Percentiles rank a stretch among this genome's conserved stretches.
Conservation (phyloP, 192 early-diverging fungal genomes). For the Hyaloraphidium curvatum region DNA sequence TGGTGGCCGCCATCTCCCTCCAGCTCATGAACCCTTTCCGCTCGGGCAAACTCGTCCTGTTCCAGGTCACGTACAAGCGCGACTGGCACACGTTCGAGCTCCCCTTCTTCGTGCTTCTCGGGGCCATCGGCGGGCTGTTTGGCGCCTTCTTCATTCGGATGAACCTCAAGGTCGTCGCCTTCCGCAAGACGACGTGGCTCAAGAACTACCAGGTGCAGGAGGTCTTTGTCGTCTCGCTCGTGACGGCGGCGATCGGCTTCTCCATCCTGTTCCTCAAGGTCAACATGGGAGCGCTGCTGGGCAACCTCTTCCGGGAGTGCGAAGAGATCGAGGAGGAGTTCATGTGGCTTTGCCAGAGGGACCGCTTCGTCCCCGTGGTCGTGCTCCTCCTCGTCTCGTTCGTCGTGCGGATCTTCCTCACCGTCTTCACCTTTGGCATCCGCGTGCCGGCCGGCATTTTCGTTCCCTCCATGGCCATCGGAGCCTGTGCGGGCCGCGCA, state of each 20-base stretch:
- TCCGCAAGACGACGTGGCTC: conserved; percentile 55
- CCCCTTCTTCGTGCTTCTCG: conserved; percentile 62
- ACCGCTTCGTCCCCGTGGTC: conserved; percentile 20
- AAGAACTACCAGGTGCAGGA: conserved; percentile 51
- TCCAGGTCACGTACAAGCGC: conserved; percentile 61
- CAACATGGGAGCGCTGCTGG: conserved; percentile 64
- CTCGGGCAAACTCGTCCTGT: conserved; percentile 64
- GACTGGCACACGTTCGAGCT: conserved; percentile 88
- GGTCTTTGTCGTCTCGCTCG: conserved; percentile 40
- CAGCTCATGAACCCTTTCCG: conserved; percentile 58
- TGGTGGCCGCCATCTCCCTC: conserved; percentile 67
- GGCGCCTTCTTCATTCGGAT: conserved; percentile 56
- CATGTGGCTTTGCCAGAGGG: conserved; percentile 14
- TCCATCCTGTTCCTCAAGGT: conserved; percentile 49
- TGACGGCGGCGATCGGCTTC: conserved; percentile 61
- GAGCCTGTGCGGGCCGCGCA: conserved; percentile 77
- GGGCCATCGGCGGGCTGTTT: conserved; percentile 60
- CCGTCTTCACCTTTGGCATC: conserved; percentile 49
- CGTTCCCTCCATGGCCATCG: conserved; percentile 87
- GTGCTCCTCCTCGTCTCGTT: conserved; percentile 25
- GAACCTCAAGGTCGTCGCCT: conserved; percentile 44
- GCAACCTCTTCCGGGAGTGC: conserved; percentile 80
- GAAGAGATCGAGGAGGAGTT: conserved; percentile 21
- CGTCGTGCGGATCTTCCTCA: conserved; percentile 39
- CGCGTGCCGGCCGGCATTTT: conserved; percentile 65